Evolutionary conservation across 2,329 filamentous ascomycete genomes (phyloP), one percentile per base, ranked within the genome.

Genomic region (Verticillium longisporum): DNA sequence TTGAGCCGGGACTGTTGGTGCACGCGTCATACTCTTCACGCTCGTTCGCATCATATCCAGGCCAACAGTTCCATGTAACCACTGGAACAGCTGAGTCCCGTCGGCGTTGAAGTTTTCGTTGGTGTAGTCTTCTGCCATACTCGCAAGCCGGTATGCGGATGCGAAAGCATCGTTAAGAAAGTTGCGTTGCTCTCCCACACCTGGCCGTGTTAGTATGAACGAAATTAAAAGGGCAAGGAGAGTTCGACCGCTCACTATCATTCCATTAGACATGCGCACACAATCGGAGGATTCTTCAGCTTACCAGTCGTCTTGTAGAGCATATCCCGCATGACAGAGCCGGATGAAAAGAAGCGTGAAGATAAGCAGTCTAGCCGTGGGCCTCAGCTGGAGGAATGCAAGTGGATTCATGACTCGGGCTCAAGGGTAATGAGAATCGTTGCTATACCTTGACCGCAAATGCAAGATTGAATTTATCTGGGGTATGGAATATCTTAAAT

Each of bases 291-390:
- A 26, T 26, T 26, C 26, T 26, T 26, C 15, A 58, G 56, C 56
- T 58, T 58, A 58, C 56, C 56, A 58, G 56, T 58, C 56, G 13
- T 58, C 56, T 37, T 58, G 33, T 18, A 58, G 37, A 41, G 18
- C 34, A 36, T 58, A 58, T 58, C 56, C 56, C n/a, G 56, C 56
- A 15, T 41, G 36, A 26, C 56, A 58, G 37, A 38, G 56, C 34
- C 21, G 9, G 33, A 34, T 26, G 26, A 58, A 58, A 18, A 58
- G 56, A 41, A 58, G n/a, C 56, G 56, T 41, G 37, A 34, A 58
- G 26, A 18, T 34, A 7, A 37, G 36, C 36, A 37, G 14, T 14
- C 3, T 11, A 37, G 36, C 1, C 14, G 6, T 14, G 14, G 14
- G 14, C 36, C 14, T 37, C 36, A 14, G 14, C 36, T 37, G 9